Conservation (phyloP, 257 asterid genomes). For the Solanum bulbocastanum region DNA sequence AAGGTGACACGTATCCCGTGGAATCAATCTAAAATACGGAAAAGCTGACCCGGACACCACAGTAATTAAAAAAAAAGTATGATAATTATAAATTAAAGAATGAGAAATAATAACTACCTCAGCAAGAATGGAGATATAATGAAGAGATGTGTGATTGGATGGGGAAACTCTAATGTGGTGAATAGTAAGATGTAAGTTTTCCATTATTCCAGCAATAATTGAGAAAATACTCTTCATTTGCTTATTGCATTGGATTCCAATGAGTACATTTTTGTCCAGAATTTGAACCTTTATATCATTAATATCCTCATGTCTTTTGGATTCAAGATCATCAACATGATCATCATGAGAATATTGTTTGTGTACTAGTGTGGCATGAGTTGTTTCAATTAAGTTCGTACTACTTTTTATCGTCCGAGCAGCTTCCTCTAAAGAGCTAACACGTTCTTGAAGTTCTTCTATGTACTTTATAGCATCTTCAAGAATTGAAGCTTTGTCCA, state of each 20-base stretch:
- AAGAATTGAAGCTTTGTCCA: slow-evolving; percentile 1
- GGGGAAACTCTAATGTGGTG: neutral
- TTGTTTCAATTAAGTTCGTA: neutral
- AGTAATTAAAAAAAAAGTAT: neutral
- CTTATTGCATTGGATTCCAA: neutral
- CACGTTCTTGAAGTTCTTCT: slow-evolving; percentile 1
- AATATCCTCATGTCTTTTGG: neutral
- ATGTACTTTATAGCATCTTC: neutral
- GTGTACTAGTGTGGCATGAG: neutral
- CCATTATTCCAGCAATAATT: neutral
- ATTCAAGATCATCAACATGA: neutral
- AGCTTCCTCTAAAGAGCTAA: neutral
- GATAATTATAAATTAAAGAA: neutral
- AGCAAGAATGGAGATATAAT: neutral
- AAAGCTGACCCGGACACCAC: neutral
- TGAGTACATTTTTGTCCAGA: neutral
- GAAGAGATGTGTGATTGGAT: neutral
- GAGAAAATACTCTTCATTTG: neutral
- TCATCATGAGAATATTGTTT: neutral
- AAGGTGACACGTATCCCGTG: neutral
- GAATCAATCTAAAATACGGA: no score
- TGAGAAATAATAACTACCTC: neutral
- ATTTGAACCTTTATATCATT: neutral
- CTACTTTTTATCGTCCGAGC: neutral
- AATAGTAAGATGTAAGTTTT: neutral